phyloP scores from a whole-genome alignment of 352 stramenopile genomes.

The Blastocystis sp. region DNA sequence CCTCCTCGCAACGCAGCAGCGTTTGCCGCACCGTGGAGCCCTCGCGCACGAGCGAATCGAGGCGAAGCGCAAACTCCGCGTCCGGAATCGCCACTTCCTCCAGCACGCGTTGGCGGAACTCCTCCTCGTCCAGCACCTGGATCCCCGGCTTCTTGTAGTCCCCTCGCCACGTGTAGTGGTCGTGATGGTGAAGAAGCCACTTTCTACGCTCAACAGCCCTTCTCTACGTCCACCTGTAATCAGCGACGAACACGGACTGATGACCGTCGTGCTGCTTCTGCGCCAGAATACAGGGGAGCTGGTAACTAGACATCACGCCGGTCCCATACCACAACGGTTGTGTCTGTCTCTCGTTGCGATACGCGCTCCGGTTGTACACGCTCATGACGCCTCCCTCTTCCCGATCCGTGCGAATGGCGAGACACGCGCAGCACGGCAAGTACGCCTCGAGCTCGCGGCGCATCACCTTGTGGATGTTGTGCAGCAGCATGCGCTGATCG shows the following conservation, averaged over 20 bases:
- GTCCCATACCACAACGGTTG: background rate
- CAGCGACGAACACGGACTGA: background rate
- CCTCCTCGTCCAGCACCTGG: background rate
- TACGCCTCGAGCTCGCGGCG: background rate
- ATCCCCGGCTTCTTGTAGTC: background rate
- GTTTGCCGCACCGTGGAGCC: background rate
- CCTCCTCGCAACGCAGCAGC: background rate
- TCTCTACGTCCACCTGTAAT: background rate
- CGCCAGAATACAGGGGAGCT: constrained; percentile 1
- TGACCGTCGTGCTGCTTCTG: constrained; percentile 9
- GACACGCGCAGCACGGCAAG: constrained; percentile 5
- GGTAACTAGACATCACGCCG: background rate
- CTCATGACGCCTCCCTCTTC: background rate
- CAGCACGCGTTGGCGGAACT: background rate
- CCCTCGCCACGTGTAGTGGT: background rate
- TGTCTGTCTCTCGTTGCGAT: background rate
- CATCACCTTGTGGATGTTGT: constrained; percentile 21
- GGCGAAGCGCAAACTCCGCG: background rate
- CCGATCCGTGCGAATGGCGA: background rate
- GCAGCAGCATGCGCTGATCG: background rate
- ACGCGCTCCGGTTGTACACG: background rate
- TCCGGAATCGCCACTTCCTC: background rate
- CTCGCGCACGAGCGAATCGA: background rate
- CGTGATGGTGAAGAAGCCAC: background rate
- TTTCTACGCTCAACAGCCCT: background rate